These are phyloP conservation scores for Hyaloscypha hepaticicola DNA, from an alignment of 495 filamentous ascomycete species.

Conservation along the genomic window DNA sequence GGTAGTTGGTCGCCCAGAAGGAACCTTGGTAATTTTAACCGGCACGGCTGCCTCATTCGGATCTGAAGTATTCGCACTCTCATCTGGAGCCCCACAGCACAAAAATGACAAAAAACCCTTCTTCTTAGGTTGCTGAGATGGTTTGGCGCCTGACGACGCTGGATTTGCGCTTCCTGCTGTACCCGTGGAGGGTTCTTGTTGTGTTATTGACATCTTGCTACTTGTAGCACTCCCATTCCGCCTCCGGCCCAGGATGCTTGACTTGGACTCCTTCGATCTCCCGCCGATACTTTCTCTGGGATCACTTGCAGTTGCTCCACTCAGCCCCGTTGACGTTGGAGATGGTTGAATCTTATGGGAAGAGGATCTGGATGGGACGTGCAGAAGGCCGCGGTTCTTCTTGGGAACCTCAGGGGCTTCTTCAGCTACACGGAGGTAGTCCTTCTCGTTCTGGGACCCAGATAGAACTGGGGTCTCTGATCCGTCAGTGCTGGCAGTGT, in stretches of 20 bases:
- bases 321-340: conserved; percentile 59
- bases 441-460: conserved; percentile 46
- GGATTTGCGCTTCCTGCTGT: conserved; percentile 37
- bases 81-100: conserved; percentile 73
- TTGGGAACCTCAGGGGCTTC: conserved; percentile 35
- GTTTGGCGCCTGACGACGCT: conserved; percentile 37
- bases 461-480: conserved; percentile 35
- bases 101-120: conserved; percentile 71
- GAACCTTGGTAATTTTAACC: conserved; percentile 54
- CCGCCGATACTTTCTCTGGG: conserved; percentile 59
- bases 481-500: conserved; percentile 42
- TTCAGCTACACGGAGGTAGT: conserved; percentile 42
- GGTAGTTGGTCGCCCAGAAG: conserved; percentile 48
- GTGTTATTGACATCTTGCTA: conserved; percentile 52
- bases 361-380: conserved; percentile 67
- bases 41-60: conserved; percentile 59
- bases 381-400: conserved; percentile 61
- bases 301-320: conserved; percentile 63
- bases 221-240: conserved; percentile 68
- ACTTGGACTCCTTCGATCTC: conserved; percentile 61
- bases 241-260: conserved; percentile 65
- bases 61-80: conserved; percentile 60
- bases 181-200: conserved; percentile 46
- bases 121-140: conserved; percentile 56
- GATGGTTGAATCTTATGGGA: conserved; percentile 65